Evolutionary conservation across 352 stramenopile genomes (phyloP), one percentile per base, ranked within the genome.

Genomic region (Hyphochytrium catenoides): DNA sequence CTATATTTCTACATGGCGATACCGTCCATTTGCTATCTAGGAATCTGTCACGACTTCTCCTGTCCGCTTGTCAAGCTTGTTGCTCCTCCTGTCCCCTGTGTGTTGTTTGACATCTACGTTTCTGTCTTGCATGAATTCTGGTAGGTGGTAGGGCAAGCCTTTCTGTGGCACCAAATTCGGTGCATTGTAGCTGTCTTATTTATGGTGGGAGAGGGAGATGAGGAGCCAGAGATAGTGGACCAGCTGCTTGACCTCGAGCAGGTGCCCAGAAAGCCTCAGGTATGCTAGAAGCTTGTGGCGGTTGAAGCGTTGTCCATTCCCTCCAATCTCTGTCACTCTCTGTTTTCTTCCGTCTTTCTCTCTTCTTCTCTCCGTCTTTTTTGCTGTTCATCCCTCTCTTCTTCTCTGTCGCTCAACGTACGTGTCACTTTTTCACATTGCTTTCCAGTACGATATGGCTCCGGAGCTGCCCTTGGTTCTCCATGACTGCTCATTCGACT

Each of bases 91-190:
- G n/a, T n/a, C n/a, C n/a, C n/a, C n/a, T n/a, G n/a, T n/a, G n/a
- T n/a, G n/a, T n/a, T n/a, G n/a, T n/a, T n/a, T n/a, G n/a, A n/a
- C n/a, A n/a, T n/a, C n/a, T n/a, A n/a, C n/a, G n/a, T n/a, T n/a
- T n/a, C n/a, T n/a, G n/a, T n/a, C n/a, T n/a, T n/a, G n/a, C n/a
- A n/a, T 48, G n/a, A 24, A 8, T 55, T 26, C 27, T 48, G 23
- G 34, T 67, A 45, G 51, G 63, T 84, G 14, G 49, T 65, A 22
- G 92, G 91, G 1, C 73, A 85, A 44, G 88, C 89, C 11, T 99
- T 99, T 51, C 47, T 98, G 39, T 99, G 92, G 92, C 92, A 98
- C 62, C 92, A 98, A 57, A 91, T 99, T 45, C 78, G 92, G 24
- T 98, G 84, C 55, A 96, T 99, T 57, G 84, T 94, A 22, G 59